These are phyloP conservation scores for Populus deltoides DNA, from an alignment of 345 rosid genomes.

Conservation along the genomic window DNA sequence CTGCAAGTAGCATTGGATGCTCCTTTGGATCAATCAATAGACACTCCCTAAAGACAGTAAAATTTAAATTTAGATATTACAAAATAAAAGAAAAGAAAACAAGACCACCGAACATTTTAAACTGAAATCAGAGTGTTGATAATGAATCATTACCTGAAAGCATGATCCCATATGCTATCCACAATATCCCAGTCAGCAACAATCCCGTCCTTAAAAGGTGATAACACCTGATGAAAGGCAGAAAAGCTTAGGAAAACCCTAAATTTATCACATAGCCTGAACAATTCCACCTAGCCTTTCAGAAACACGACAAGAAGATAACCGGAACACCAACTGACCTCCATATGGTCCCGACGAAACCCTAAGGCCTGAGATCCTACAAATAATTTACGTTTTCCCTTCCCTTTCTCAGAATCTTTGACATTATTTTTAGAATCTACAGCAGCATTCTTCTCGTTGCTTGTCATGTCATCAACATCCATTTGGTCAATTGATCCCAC, in stretches of 20 bases:
- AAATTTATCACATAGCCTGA: not conserved
- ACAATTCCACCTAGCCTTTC: not conserved
- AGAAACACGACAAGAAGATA: not conserved
- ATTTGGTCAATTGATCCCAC: conserved; percentile 88
- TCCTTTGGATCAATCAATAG: conserved; percentile 81
- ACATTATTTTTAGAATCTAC: conserved; percentile 53
- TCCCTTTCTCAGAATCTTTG: conserved; percentile 55
- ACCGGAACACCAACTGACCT: conserved; percentile 46
- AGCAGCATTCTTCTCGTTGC: conserved; percentile 39
- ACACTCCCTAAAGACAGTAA: conserved; percentile 53
- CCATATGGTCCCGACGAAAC: conserved; percentile 90
- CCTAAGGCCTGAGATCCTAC: conserved; percentile 90
- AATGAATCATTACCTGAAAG: conserved; percentile 55
- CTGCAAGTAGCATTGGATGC: conserved; percentile 96
- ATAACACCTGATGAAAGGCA: conserved; percentile 52
- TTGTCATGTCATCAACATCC: conserved; percentile 68
- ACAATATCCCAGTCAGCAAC: conserved; percentile 96
- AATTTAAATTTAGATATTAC: not conserved
- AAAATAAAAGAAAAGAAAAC: conserved; percentile 3
- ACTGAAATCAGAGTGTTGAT: not conserved
- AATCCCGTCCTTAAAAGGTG: conserved; percentile 86
- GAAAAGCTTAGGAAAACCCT: conserved; percentile 4
- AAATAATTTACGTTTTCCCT: conserved; percentile 70
- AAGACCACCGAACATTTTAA: not conserved
- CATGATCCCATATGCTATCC: conserved; percentile 96